Evolutionary conservation across 179 eudicot genomes (phyloP).

Genomic region (Actinidia arguta): DNA sequence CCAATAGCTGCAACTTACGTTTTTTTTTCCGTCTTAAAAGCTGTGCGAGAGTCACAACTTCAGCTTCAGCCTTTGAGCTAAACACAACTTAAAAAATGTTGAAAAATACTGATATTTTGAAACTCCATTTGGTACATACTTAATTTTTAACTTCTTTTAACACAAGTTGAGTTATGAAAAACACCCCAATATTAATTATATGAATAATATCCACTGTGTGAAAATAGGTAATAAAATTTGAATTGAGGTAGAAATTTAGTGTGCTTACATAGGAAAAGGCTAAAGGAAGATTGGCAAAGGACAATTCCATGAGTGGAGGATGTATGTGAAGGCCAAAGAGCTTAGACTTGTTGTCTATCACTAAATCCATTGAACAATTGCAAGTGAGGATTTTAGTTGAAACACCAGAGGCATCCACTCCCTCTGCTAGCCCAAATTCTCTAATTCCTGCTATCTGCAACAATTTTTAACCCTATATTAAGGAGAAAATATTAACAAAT

Average conservation of each 20-base stretch:
- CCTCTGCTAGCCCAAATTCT: slow-evolving; percentile 66
- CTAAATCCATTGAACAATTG: slow-evolving; percentile 61
- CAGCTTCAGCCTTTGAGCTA: no score
- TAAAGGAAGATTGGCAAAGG: slow-evolving; percentile 51
- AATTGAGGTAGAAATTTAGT: not conserved
- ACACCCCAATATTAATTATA: no score
- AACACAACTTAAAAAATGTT: no score
- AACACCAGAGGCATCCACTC: slow-evolving; percentile 82
- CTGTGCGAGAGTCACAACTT: no score
- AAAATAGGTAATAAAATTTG: not conserved
- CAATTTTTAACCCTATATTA: not conserved
- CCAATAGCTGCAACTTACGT: no score
- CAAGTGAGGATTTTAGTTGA: slow-evolving; percentile 60
- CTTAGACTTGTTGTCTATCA: slow-evolving; percentile 72
- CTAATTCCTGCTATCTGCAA: slow-evolving; percentile 51
- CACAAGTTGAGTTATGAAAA: no score
- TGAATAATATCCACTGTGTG: no score
- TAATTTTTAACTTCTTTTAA: no score
- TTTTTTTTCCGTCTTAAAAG: no score
- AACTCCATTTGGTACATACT: no score
- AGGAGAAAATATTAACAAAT: not conserved
- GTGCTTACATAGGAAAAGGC: slow-evolving; percentile 57
- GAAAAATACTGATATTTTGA: no score
- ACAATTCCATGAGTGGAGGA: slow-evolving; percentile 49
- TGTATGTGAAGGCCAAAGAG: slow-evolving; percentile 61